Conservation (phyloP, 1,284 basidiomycete species). For the Ganoderma lingzhi region DNA sequence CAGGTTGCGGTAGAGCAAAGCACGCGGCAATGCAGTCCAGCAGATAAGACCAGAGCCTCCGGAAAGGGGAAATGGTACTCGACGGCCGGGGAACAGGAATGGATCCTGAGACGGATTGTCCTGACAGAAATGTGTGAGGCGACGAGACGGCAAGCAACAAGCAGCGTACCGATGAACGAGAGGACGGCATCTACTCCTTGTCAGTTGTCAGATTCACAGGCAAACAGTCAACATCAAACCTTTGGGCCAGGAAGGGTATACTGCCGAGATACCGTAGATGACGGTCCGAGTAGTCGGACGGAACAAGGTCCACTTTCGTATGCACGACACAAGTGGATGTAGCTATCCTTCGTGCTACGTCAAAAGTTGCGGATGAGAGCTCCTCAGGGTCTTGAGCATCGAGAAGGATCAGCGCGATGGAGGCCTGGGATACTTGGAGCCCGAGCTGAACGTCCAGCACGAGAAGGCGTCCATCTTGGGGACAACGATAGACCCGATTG, state of each 20-base stretch:
- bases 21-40: background rate
- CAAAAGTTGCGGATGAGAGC: background rate
- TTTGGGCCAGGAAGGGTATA: background rate
- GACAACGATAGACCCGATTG: background rate
- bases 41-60: background rate
- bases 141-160: background rate
- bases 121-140: background rate
- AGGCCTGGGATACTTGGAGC: background rate
- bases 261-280: conserved; percentile 1
- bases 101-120: background rate
- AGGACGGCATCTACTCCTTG: conserved; percentile 10
- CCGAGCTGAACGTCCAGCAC: background rate
- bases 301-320: conserved; percentile 17
- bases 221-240: conserved; percentile 10
- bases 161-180: conserved; percentile 5
- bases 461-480: background rate
- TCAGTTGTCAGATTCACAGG: background rate
- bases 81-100: background rate
- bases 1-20: background rate
- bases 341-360: background rate
- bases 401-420: conserved; percentile 13
- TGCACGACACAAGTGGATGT: conserved; percentile 4
- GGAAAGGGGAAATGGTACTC: background rate
- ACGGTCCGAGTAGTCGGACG: conserved; percentile 1
- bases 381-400: conserved; percentile 1